Percentiles rank a stretch among this genome's conserved stretches.
These are phyloP conservation scores for Echinosophora koreensis DNA, from an alignment of 306 rosid genomes.

Conservation along the genomic window DNA sequence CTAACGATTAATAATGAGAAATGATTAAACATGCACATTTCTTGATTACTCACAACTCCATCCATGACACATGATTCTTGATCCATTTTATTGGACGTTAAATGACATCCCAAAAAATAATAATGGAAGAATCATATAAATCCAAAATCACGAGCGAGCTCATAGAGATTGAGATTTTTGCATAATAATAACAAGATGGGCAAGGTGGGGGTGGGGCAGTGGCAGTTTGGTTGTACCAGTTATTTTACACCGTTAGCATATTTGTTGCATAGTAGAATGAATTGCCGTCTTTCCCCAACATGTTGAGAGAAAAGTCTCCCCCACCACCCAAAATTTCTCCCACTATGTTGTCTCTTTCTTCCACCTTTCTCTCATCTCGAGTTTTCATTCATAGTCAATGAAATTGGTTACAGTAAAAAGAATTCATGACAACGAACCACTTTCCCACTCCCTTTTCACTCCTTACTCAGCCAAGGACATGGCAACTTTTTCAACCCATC, in stretches of 20 bases:
- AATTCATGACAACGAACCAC: constrained; percentile 66
- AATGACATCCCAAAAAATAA: too few species aligned
- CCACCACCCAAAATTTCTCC: constrained; percentile 56
- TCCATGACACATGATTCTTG: too few species aligned
- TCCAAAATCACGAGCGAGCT: constrained; percentile 20
- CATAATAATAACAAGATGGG: too few species aligned
- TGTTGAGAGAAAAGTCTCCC: constrained; percentile 47
- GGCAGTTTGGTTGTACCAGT: too few species aligned
- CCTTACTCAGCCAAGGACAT: constrained; percentile 46
- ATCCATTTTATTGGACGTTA: too few species aligned
- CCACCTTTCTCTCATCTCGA: constrained; percentile 66
- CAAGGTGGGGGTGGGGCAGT: too few species aligned
- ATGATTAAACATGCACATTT: too few species aligned
- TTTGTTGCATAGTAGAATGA: too few species aligned
- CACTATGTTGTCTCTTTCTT: constrained; percentile 10
- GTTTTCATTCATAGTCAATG: constrained; percentile 52
- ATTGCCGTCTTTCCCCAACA: constrained; percentile 54
- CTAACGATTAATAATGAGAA: too few species aligned
- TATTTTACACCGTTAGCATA: too few species aligned
- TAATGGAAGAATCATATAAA: background rate
- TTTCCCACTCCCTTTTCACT: constrained; percentile 52
- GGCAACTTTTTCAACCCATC: constrained; percentile 58
- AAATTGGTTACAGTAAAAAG: constrained; percentile 50
- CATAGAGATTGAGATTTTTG: background rate
- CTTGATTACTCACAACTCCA: too few species aligned